Percentiles rank a stretch among this genome's conserved stretches.
These are phyloP conservation scores for Salvia sclarea DNA, from an alignment of 305 asterid species.

Conservation along the genomic window DNA sequence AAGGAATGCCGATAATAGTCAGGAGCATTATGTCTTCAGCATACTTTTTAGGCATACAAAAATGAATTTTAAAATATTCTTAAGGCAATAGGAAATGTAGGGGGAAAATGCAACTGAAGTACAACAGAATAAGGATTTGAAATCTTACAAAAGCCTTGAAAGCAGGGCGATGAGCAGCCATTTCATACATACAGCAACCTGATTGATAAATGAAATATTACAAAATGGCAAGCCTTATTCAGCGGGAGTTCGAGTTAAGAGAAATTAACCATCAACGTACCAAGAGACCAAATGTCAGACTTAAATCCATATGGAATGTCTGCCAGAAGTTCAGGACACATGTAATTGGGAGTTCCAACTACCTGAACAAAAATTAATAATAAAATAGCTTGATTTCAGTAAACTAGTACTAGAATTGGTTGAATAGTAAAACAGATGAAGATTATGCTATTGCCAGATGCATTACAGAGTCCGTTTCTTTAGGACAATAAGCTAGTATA, in stretches of 20 bases:
- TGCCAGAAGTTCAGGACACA: constrained; percentile 99
- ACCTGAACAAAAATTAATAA: constrained; percentile 52
- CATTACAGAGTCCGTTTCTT: background rate
- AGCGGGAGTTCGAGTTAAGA: background rate
- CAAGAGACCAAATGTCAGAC: constrained; percentile 99
- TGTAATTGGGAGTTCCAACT: constrained; percentile 99
- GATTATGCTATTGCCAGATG: constrained; percentile 7
- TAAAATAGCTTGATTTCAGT: constrained; percentile 13
- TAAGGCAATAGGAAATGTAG: background rate
- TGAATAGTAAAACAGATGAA: constrained; percentile 6
- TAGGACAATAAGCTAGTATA: constrained; percentile 6
- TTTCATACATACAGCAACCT: constrained; percentile 99
- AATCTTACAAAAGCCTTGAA: constrained; percentile 95
- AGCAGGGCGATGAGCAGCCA: constrained; percentile 98
- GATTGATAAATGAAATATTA: constrained; percentile 33
- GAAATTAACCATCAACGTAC: constrained; percentile 42
- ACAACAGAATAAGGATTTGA: constrained; percentile 21
- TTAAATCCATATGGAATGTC: constrained; percentile 97
- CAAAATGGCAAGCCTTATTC: constrained; percentile 15
- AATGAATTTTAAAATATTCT: background rate
- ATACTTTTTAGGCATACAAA: background rate
- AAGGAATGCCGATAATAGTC: background rate
- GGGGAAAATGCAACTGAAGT: background rate
- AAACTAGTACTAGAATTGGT: constrained; percentile 19
- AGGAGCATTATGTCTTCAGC: background rate